Base-by-base conservation (phyloP, 768 basidiomycete genomes). In the Phanerodontia chrysosporium region DNA sequence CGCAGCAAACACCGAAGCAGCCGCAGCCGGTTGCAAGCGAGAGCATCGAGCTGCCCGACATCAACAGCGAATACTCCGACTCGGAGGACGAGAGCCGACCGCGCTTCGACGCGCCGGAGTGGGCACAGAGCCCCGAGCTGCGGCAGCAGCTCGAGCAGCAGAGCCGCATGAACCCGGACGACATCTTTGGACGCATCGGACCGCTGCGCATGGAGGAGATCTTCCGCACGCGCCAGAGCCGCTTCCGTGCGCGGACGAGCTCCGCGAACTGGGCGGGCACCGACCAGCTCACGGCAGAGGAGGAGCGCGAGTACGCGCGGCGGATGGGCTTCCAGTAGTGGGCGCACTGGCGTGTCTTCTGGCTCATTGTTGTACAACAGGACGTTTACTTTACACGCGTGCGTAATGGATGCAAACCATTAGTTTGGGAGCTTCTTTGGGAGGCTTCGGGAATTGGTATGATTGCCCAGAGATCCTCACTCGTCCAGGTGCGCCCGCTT, bases 221-320 rank as follows among this genome's bases (percentile, higher is more conserved):
- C 62, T 99, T 99, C 81, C 82, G 85, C 66, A 80, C 76, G 27
- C 79, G 86, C 62, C 86, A 85, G 18, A 90, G 86, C 63, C 82
- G 88, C 51, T 97, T 97, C 78, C 80, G 95, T 58, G 88, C 91
- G 7, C 80, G 96, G 49, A 92, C 92, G 9, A 95, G 93, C 67
- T 95, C 92, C 12, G 96, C 96, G 32, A 97, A 97, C 70, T 98
- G 96, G 96, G 82, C 85, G 6, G 93, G 92, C n/a, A 74, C 87
- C n/a, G 96, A 98, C 74, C 80, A 85, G 25, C 74, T 98, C 65
- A 95, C 92, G 16, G 72, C 78, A 24, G 85, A 89, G 62, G 96
- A 98, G 73, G 87, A 95, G 73, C 75, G 79, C 58, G 90, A 93
- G 62, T 98, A 98, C 70, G 93, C 88, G 4, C 81, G 81, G 66